Evolutionary conservation across 345 rosid genomes (phyloP), one percentile per base, ranked within the genome.

Genomic region (Dipteronia dyeriana): DNA sequence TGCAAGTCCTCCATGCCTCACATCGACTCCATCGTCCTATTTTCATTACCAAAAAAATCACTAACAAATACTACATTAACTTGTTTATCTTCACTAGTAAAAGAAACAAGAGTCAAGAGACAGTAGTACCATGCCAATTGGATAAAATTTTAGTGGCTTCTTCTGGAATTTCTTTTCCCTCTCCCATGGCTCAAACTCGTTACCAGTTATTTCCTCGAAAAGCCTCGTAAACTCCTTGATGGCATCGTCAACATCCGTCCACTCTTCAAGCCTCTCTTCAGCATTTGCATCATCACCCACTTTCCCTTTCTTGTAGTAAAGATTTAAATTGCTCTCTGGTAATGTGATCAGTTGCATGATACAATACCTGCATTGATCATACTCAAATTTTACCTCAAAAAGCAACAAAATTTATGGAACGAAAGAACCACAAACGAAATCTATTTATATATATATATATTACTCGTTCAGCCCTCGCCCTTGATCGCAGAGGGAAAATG

Each of bases 111-210:
- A 43, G 49, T 43, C 49, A 1, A 43, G 16, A 76, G 7, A 11
- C 65, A 11, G n/a, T 41, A 45, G 14, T 81, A 93, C 97, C 96
- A 91, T 95, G 83, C 90, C 98, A 75, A 90, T 56, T 0, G 94
- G 98, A 66, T 81, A 88, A 41, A 89, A 90, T 64, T 87, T 85
- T 10, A 85, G 76, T 9, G 84, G 85, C 79, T 89, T 91, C 83
- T 95, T 95, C 67, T 90, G 84, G 63, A 93, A 85, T 80, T 85
- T 90, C 83, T 90, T 90, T 74, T 92, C 93, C 76, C 89, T 86
- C 70, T 95, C 98, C 95, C 95, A 93, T 3, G 92, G 93, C 82
- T 85, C 91, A 20, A 95, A 95, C 59, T 91, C 92, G 66, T 93
- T 93, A 11, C 95, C 92, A 9, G 95, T 91, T n/a, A 88, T 64